Evolutionary conservation across 164 flowering plant species (phyloP).

Genomic region (Akebia trifoliata): DNA sequence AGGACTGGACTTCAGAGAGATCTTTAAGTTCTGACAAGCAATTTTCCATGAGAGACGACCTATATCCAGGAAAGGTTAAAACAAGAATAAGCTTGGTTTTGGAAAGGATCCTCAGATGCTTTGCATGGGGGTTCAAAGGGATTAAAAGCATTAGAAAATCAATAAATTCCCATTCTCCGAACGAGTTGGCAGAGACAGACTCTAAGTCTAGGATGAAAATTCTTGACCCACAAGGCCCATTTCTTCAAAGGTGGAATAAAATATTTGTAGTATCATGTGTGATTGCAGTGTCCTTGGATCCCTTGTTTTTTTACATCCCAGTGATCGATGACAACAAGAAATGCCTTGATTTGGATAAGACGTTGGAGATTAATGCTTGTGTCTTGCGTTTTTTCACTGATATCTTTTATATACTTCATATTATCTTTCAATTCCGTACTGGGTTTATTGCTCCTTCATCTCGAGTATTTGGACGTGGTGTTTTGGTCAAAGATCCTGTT

Average conservation of each 20-base stretch:
- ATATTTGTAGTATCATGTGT: conserved; percentile 69
- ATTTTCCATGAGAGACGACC: no score
- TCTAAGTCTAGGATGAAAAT: conserved; percentile 36
- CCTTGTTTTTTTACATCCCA: conserved; percentile 77
- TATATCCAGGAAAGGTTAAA: no score
- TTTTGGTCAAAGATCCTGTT: conserved; percentile 56
- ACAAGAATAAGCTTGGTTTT: no score
- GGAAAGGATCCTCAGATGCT: no score
- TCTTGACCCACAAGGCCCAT: conserved; percentile 73
- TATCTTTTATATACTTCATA: conserved; percentile 64
- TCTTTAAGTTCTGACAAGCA: no score
- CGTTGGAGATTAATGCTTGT: conserved; percentile 52
- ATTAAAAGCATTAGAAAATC: no score
- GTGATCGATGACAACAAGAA: conserved; percentile 36
- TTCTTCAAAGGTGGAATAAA: conserved; percentile 79
- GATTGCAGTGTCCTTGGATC: conserved; percentile 72
- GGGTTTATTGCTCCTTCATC: conserved; percentile 84
- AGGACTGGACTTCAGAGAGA: no score
- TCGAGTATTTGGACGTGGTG: conserved; percentile 85
- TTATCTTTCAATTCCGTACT: conserved; percentile 69
- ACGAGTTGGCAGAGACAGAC: no score
- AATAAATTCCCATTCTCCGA: no score
- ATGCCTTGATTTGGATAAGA: conserved; percentile 55
- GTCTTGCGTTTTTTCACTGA: conserved; percentile 71
- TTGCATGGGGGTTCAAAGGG: no score